Conservation (phyloP, 768 basidiomycete genomes). For the Lentinula sp. region DNA sequence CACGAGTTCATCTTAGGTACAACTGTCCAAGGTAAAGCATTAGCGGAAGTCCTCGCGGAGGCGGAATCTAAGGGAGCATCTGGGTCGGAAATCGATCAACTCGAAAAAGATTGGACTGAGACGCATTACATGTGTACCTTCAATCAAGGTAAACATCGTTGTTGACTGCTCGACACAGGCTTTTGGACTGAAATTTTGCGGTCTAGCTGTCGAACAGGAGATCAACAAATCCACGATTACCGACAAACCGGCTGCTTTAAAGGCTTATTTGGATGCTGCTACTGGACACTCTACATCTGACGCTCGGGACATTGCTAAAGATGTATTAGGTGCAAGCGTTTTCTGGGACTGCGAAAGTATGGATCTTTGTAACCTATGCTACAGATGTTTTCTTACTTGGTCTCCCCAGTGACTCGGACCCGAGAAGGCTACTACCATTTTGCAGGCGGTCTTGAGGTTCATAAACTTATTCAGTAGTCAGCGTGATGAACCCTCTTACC, state of each 20-base stretch:
- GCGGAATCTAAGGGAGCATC: conserved; percentile 60
- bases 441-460: conserved; percentile 68
- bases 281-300: conserved; percentile 67
- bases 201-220: conserved; percentile 52
- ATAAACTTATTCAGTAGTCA: background rate
- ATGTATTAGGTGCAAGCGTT: conserved; percentile 65
- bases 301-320: conserved; percentile 66
- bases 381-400: background rate
- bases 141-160: conserved; percentile 56
- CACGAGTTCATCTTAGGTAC: conserved; percentile 75
- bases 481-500: background rate
- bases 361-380: conserved; percentile 18
- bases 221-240: conserved; percentile 42
- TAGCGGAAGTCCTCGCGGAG: conserved; percentile 65
- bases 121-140: conserved; percentile 73
- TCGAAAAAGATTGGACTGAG: conserved; percentile 75
- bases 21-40: conserved; percentile 38
- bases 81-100: conserved; percentile 61
- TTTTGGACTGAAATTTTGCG: background rate
- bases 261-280: conserved; percentile 53
- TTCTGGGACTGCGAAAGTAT: conserved; percentile 87
- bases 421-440: conserved; percentile 91
- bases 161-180: background rate
- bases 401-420: conserved; percentile 66
- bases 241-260: conserved; percentile 50